These are phyloP conservation scores for Sanghuangporus sanghuang DNA, from an alignment of 1,284 basidiomycete species.

Conservation along the genomic window DNA sequence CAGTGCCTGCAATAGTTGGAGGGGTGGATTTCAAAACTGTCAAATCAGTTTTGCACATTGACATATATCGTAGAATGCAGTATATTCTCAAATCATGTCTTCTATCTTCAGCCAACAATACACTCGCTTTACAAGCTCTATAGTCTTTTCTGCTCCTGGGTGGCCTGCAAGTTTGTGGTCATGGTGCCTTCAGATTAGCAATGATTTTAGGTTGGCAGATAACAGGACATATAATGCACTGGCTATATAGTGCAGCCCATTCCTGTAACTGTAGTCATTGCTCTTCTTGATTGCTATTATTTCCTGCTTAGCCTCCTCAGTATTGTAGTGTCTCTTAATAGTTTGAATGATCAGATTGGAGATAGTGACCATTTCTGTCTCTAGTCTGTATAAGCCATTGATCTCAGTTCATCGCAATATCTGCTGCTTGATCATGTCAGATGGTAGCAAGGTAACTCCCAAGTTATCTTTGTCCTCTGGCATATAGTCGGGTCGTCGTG, in stretches of 20 bases:
- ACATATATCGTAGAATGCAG: slow-evolving; percentile 21
- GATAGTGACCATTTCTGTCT: background rate
- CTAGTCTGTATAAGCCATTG: background rate
- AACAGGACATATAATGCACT: slow-evolving; percentile 15
- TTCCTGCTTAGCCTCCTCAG: background rate
- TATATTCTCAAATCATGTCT: slow-evolving; percentile 18
- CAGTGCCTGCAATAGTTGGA: slow-evolving; percentile 19
- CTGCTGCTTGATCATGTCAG: background rate
- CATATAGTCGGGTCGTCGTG: slow-evolving; percentile 20
- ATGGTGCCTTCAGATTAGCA: slow-evolving; percentile 9
- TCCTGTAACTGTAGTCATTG: background rate
- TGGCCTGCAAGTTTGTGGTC: slow-evolving; percentile 3
- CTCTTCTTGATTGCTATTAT: slow-evolving; percentile 18
- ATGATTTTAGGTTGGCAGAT: background rate
- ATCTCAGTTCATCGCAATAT: background rate
- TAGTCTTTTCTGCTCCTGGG: slow-evolving; percentile 26
- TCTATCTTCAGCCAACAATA: slow-evolving; percentile 25
- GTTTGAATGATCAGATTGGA: slow-evolving; percentile 24
- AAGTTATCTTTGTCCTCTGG: background rate
- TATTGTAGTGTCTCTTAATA: background rate
- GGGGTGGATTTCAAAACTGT: slow-evolving; percentile 9
- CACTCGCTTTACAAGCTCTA: slow-evolving; percentile 18
- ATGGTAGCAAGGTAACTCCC: background rate
- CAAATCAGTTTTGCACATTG: slow-evolving; percentile 15
- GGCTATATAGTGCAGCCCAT: background rate